Evolutionary conservation across 768 basidiomycete species (phyloP).

Genomic region (Roridomyces roridus): DNA sequence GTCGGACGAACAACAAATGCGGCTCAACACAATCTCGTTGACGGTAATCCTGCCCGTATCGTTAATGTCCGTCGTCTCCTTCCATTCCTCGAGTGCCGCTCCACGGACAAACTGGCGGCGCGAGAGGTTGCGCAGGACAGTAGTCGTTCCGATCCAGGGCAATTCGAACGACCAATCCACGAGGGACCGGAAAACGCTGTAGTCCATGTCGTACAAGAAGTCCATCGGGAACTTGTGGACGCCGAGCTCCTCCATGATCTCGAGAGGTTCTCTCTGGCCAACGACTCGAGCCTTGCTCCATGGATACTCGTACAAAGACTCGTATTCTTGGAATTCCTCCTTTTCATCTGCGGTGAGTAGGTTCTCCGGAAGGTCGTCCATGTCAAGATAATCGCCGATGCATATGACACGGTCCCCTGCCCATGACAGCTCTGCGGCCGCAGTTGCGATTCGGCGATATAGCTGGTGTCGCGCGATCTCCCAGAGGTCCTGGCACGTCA

Average conservation of each 20-base stretch:
- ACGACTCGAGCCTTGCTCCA: too few relatives aligned
- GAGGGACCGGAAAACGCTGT: neutral
- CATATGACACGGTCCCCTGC: constrained; percentile 29
- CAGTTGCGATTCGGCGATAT: neutral
- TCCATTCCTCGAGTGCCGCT: neutral
- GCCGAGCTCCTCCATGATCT: too few relatives aligned
- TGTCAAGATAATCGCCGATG: constrained; percentile 20
- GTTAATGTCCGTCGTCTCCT: neutral
- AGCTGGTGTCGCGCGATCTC: neutral
- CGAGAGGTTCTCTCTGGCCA: too few relatives aligned
- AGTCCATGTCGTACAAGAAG: neutral
- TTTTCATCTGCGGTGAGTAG: neutral
- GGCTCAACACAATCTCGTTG: constrained; percentile 2
- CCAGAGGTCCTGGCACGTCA: constrained; percentile 10
- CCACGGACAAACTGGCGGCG: neutral
- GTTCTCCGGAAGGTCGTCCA: constrained; percentile 11
- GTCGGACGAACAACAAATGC: constrained; percentile 25
- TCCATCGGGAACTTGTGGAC: too few relatives aligned
- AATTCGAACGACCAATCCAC: neutral
- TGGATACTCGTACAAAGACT: neutral
- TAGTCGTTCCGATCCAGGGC: neutral
- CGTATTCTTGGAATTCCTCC: neutral
- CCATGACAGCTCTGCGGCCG: constrained; percentile 12
- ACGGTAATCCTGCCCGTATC: neutral
- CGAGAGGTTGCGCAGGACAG: constrained; percentile 2